These are phyloP conservation scores for Eremothecium coryli DNA, from an alignment of 1,139 yeast species.

Conservation along the genomic window DNA sequence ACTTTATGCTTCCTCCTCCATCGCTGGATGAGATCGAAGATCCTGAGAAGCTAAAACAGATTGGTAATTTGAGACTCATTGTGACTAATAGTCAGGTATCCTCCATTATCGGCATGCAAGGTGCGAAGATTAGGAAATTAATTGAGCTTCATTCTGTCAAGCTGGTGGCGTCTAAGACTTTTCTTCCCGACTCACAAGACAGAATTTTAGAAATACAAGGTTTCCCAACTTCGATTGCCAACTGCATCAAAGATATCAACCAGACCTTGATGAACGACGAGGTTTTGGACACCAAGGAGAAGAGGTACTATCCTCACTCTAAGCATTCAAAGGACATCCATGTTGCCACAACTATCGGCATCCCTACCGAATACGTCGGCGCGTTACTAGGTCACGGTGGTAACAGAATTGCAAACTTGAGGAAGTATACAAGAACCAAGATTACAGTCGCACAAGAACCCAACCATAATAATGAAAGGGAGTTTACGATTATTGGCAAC, in stretches of 20 bases:
- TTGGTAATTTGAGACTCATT: constrained; percentile 48
- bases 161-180: constrained; percentile 83
- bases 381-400: constrained; percentile 87
- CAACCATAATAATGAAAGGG: constrained; percentile 55
- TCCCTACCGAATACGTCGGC: constrained; percentile 82
- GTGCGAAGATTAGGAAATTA: constrained; percentile 70
- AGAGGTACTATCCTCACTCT: constrained; percentile 21
- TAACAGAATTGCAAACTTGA: constrained; percentile 74
- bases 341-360: constrained; percentile 28
- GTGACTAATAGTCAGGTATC: constrained; percentile 88
- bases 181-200: constrained; percentile 76
- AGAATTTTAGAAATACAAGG: constrained; percentile 88
- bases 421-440: constrained; percentile 71
- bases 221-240: constrained; percentile 55
- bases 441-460: constrained; percentile 71
- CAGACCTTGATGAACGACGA: constrained; percentile 21
- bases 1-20: constrained; percentile 29
- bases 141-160: constrained; percentile 64
- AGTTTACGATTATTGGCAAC: constrained; percentile 66
- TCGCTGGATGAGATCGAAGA: constrained; percentile 19
- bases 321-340: constrained; percentile 14
- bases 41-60: constrained; percentile 18
- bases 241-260: constrained; percentile 47
- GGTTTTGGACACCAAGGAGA: constrained; percentile 15
- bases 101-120: constrained; percentile 79